Evolutionary conservation across 148 eudicot species (phyloP), one percentile per base, ranked within the genome.

Genomic region (Fagopyrum tataricum): DNA sequence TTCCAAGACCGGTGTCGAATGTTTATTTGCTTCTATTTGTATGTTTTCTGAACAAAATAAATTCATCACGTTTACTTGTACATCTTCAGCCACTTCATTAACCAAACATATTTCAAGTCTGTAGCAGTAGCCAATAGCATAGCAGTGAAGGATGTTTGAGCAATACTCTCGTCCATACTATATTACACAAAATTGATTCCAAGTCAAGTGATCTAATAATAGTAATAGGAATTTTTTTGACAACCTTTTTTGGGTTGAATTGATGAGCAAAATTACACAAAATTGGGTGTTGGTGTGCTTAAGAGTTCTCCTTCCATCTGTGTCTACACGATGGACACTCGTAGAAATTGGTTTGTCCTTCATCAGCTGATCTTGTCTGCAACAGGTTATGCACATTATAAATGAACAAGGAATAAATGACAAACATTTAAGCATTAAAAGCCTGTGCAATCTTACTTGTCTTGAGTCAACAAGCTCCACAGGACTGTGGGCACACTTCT

Each of bases 221-320:
- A 31, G 37, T 31, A 31, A 31, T 31, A 31, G 37, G 37, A 31
- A 31, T 31, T 31, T 31, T 3, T 31, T 31, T 31, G 37, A 31
- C 37, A 31, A 31, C 37, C 0, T 31, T 31, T 31, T 31, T 31
- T 0, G 37, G 37, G 37, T 31, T 31, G 37, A 1, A 0, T 31
- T 31, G 0, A 31, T 3, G 37, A 31, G 37, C 37, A 31, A 31
- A 31, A 31, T 31, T 31, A 31, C 37, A 31, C 37, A 3, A 31
- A 31, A 31, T 31, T 31, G 37, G 37, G 1, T 31, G 37, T 31
- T 2, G 0, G 37, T 31, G 0, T 31, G 58, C 58, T 67, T 82
- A 83, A 72, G 85, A 77, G 72, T 83, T 80, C 66, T 79, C 85
- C 80, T 83, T 83, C 85, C 85, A 83, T 23, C 81, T 76, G 75